phyloP scores from a whole-genome alignment of 257 asterid species.

The Haberlea rhodopensis region DNA sequence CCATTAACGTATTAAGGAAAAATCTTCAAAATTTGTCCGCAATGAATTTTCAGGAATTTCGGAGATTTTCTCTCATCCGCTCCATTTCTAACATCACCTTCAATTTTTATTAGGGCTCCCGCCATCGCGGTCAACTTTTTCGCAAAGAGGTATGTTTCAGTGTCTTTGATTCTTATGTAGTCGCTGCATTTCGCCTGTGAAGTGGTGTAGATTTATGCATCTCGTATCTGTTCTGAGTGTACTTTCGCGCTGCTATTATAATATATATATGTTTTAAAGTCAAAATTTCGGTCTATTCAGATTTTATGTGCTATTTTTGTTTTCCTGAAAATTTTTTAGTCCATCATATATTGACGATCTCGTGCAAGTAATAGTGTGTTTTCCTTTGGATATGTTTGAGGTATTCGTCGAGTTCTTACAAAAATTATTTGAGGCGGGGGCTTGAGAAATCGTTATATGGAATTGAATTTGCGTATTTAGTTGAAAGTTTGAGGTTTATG shows the following conservation, averaged over 20 bases:
- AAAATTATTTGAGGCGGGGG: conserved; percentile 21
- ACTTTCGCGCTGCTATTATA: background rate
- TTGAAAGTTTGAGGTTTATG: conserved; percentile 24
- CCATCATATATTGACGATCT: conserved; percentile 17
- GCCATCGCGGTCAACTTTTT: conserved; percentile 9
- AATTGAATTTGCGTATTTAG: conserved; percentile 19
- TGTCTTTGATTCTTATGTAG: conserved; percentile 17
- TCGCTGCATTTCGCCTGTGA: conserved; percentile 27
- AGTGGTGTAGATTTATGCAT: conserved; percentile 12
- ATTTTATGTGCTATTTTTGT: background rate
- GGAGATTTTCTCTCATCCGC: conserved; percentile 37
- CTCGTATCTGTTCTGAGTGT: background rate
- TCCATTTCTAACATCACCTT: conserved; percentile 9
- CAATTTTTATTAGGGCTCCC: conserved; percentile 49
- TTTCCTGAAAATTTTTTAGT: conserved; percentile 5
- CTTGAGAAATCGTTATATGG: conserved; percentile 3
- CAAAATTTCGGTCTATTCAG: conserved; percentile 1
- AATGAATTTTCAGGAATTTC: conserved; percentile 32
- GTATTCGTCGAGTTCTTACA: background rate
- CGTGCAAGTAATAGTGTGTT: conserved; percentile 14
- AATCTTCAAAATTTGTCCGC: conserved; percentile 49
- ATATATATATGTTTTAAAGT: conserved; percentile 18
- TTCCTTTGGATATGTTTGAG: conserved; percentile 1
- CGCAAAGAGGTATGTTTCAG: conserved; percentile 32
- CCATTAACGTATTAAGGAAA: no score